These are phyloP conservation scores for Stemphylium lycopersici DNA, from an alignment of 2,329 filamentous ascomycete species.

Conservation along the genomic window DNA sequence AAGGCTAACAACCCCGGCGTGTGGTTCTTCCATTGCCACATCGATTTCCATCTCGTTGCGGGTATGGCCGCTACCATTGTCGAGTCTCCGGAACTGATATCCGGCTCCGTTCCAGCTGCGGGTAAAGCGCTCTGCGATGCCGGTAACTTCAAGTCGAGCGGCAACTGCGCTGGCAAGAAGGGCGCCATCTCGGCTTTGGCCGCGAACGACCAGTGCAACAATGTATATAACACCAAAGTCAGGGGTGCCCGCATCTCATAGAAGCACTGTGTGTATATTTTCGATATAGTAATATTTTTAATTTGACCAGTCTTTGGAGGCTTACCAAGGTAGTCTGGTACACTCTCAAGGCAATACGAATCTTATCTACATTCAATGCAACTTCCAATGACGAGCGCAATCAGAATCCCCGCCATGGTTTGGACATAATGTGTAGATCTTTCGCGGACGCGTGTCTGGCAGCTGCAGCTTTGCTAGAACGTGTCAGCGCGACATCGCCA, in stretches of 20 bases:
- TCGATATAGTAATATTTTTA: too few relatives aligned
- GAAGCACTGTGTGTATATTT: too few relatives aligned
- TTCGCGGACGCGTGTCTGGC: too few relatives aligned
- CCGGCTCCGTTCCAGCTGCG: slow-evolving; percentile 18
- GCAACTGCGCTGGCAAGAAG: slow-evolving; percentile 30
- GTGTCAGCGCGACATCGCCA: too few relatives aligned
- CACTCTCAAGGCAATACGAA: too few relatives aligned
- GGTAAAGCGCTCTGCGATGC: slow-evolving; percentile 22
- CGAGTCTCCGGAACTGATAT: slow-evolving; percentile 33
- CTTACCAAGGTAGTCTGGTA: too few relatives aligned
- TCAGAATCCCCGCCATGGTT: too few relatives aligned
- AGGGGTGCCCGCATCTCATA: neutral
- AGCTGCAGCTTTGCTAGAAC: too few relatives aligned
- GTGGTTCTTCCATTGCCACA: slow-evolving; percentile 45
- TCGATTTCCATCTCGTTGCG: slow-evolving; percentile 40
- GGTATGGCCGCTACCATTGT: slow-evolving; percentile 38
- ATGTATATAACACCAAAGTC: slow-evolving; percentile 30
- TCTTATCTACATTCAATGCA: too few relatives aligned
- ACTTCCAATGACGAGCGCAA: too few relatives aligned
- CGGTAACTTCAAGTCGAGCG: slow-evolving; percentile 8
- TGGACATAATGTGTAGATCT: too few relatives aligned
- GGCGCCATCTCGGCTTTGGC: slow-evolving; percentile 24
- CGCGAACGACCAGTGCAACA: slow-evolving; percentile 32
- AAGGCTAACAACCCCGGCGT: slow-evolving; percentile 59
- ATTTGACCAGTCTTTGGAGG: too few relatives aligned